These are phyloP conservation scores for Cyberlindnera veronae DNA, from an alignment of 805 yeast species.

Conservation along the genomic window DNA sequence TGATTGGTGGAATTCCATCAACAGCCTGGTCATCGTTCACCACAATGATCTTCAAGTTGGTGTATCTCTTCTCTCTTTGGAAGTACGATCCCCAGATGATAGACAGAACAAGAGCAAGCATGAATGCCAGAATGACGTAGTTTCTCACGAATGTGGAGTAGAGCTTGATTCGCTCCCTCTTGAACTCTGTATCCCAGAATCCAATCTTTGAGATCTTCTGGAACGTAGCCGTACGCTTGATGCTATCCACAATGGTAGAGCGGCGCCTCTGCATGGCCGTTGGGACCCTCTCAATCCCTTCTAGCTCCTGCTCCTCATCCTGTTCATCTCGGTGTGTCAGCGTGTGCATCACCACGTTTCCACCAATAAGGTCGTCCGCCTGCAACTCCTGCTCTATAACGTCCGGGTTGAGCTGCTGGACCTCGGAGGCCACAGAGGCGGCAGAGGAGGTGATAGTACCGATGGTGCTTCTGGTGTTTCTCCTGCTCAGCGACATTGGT, in stretches of 20 bases:
- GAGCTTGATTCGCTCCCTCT: constrained; percentile 17
- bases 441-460: constrained; percentile 4
- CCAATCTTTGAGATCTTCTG: constrained; percentile 18
- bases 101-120: constrained; percentile 26
- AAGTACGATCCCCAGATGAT: constrained; percentile 29
- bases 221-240: constrained; percentile 13
- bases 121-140: constrained; percentile 23
- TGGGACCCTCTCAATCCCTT: neutral
- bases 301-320: neutral
- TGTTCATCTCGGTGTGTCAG: constrained; percentile 1
- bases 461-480: neutral
- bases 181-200: constrained; percentile 23
- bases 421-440: constrained; percentile 11
- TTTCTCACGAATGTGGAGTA: constrained; percentile 17
- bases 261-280: constrained; percentile 10
- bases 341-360: constrained; percentile 4
- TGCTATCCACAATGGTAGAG: constrained; percentile 18
- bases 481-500: too few species aligned
- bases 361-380: constrained; percentile 15
- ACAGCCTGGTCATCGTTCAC: constrained; percentile 22
- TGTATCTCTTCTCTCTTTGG: constrained; percentile 14
- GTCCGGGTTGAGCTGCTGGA: constrained; percentile 16
- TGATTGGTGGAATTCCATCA: constrained; percentile 16
- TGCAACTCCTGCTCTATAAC: constrained; percentile 11
- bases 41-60: constrained; percentile 20